A percentile compares a stretch with the other conserved stretches of the same genome.
Evolutionary conservation across 768 basidiomycete genomes (phyloP).

Genomic region (Tephrocybe sp.): DNA sequence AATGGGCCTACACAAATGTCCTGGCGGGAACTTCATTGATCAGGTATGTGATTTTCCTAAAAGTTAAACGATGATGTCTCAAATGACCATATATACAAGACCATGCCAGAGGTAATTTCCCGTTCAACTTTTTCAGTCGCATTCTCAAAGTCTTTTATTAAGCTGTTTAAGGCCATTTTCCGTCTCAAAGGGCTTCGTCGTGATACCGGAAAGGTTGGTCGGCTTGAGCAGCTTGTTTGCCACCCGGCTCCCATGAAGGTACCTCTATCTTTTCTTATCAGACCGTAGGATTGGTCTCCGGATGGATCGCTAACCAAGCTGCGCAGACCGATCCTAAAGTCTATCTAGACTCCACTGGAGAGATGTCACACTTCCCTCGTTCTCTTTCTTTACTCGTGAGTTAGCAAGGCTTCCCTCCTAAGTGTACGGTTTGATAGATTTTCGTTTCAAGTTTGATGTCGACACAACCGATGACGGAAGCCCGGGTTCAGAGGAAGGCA

Average conservation of each 20-base stretch:
- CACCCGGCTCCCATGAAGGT: constrained; percentile 12
- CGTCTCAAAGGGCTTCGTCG: constrained; percentile 13
- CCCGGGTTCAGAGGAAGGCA: background rate
- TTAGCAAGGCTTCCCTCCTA: background rate
- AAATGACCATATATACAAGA: constrained; percentile 11
- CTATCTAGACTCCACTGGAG: constrained; percentile 12
- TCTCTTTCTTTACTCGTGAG: constrained; percentile 15
- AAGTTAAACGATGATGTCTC: too few relatives aligned
- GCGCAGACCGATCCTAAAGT: constrained; percentile 15
- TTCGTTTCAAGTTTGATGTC: constrained; percentile 9
- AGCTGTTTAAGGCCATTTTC: constrained; percentile 21
- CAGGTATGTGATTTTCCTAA: constrained; percentile 11
- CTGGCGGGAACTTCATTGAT: constrained; percentile 21
- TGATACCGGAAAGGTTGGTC: constrained; percentile 12
- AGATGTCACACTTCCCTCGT: constrained; percentile 11
- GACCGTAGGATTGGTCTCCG: too few relatives aligned
- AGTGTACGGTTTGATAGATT: background rate
- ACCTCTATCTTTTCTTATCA: background rate
- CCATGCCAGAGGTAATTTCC: constrained; percentile 24
- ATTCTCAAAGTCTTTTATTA: background rate
- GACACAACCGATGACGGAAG: constrained; percentile 1
- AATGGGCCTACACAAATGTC: constrained; percentile 25
- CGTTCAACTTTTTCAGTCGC: too few relatives aligned
- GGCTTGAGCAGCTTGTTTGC: constrained; percentile 9
- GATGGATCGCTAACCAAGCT: background rate